Evolutionary conservation across 2,329 filamentous ascomycete genomes (phyloP), one percentile per base, ranked within the genome.

Genomic region (Exophiala bonariae): DNA sequence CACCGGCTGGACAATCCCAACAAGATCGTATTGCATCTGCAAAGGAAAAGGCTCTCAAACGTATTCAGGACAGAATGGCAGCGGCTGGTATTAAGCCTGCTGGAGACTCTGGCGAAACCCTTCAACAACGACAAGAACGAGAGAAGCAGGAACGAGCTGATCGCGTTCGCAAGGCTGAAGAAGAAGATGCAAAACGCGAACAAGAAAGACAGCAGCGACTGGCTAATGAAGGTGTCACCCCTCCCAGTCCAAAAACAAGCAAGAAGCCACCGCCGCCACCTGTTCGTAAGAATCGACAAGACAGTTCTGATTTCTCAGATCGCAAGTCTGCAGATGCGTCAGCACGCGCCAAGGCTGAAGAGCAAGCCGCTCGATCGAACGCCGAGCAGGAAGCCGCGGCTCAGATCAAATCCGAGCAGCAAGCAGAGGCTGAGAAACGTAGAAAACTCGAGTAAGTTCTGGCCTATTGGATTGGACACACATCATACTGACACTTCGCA

Each of bases 21-120:
- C 91, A 97, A 67, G 92, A 99, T 62, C 83, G 93, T 45, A 90
- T 95, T 28, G 90, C 92, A 4, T 96, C 95, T 62, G 96, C 97
- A 63, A 95, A 95, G 66, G 91, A 96, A 66, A 92, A 96, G 66
- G 95, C 93, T 7, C 91, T 97, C 66, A 89, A 92, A 64, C 88
- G 92, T 50, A 97, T 99, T 86, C 92, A 93, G 28, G 93, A 97
- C 68, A 85, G 93, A 50, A 81, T 99, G 61, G 93, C 93, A 50
- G 92, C 92, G 37, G 80, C 97, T 52, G 93, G 93, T 28, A 86
- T 99, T 64, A 95, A 89, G 66, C 83, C 89, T 22, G 86, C 88
- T 4, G 76, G 77, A 14, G 95, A 95, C 63, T 72, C 85, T 31
- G 85, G 86, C 3, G 93, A 99, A 71, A 87, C 83, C 22, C 74